Conservation (phyloP, 176 grass and related monocot species). For the Aegilops tauschii region DNA sequence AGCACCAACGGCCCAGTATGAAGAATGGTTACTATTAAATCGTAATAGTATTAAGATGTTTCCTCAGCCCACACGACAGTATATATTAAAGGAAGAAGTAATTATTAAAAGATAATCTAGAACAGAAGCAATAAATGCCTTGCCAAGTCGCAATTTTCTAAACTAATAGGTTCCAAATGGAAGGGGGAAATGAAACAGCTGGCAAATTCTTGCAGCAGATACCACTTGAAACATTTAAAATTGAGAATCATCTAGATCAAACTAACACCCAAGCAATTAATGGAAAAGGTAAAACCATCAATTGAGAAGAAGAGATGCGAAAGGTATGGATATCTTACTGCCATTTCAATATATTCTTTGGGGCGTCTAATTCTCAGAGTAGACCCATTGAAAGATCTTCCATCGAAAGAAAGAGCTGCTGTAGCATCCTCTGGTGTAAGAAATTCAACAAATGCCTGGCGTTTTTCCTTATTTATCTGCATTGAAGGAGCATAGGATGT, state of each 20-base stretch:
- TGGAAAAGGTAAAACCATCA: slow-evolving; percentile 9
- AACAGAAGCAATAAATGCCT: neutral
- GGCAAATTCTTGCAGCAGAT: neutral
- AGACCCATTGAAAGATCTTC: slow-evolving; percentile 63
- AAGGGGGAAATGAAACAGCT: neutral
- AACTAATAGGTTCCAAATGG: slow-evolving; percentile 3
- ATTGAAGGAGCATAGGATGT: slow-evolving; percentile 15
- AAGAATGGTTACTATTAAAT: neutral
- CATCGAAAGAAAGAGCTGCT: slow-evolving; percentile 85
- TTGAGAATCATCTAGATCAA: neutral
- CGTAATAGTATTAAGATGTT: slow-evolving; percentile 2
- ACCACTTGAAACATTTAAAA: neutral
- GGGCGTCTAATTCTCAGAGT: slow-evolving; percentile 86
- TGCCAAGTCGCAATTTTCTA: neutral
- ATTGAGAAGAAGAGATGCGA: slow-evolving; percentile 17
- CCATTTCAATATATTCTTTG: slow-evolving; percentile 81
- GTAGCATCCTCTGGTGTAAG: slow-evolving; percentile 97
- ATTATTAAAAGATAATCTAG: neutral
- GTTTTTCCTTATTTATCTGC: slow-evolving; percentile 96
- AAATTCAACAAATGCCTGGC: slow-evolving; percentile 92
- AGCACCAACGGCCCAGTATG: neutral
- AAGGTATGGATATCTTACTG: slow-evolving; percentile 62
- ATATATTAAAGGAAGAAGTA: neutral
- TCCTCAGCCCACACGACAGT: neutral
- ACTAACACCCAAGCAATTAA: slow-evolving; percentile 9